Evolutionary conservation across 305 asterid genomes (phyloP).

Genomic region (Solanum chacoense): DNA sequence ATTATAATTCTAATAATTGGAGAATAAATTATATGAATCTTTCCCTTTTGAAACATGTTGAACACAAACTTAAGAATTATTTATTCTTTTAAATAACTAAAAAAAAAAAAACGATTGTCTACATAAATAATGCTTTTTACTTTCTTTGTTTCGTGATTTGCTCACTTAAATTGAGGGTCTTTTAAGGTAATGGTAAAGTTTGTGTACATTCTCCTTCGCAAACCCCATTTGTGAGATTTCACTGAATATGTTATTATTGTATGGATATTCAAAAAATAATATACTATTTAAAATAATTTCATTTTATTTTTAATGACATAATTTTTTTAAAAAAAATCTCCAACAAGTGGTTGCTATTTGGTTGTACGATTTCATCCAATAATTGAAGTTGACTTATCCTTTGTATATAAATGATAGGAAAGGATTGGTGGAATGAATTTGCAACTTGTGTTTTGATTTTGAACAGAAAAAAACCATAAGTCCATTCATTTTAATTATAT

Average conservation of each 20-base stretch:
- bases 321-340: not conserved
- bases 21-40: not conserved
- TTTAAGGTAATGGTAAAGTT: too few species aligned
- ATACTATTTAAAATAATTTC: not conserved
- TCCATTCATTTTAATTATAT: not conserved
- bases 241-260: too few species aligned
- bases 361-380: not conserved
- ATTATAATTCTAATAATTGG: not conserved
- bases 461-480: not conserved
- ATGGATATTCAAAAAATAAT: not conserved
- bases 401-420: not conserved
- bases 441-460: not conserved
- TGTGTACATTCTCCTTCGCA: too few species aligned
- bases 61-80: not conserved
- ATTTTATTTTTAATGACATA: not conserved
- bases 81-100: not conserved
- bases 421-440: not conserved
- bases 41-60: not conserved
- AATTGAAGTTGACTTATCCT: not conserved
- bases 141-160: not conserved
- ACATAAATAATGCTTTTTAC: not conserved
- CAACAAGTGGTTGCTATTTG: not conserved
- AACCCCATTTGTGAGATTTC: fast-evolving
- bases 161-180: too few species aligned
- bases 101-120: not conserved